Percentiles rank a stretch among this genome's conserved stretches.
phyloP scores from a whole-genome alignment of 1,139 yeast genomes.

The Taiozyma sp. region DNA sequence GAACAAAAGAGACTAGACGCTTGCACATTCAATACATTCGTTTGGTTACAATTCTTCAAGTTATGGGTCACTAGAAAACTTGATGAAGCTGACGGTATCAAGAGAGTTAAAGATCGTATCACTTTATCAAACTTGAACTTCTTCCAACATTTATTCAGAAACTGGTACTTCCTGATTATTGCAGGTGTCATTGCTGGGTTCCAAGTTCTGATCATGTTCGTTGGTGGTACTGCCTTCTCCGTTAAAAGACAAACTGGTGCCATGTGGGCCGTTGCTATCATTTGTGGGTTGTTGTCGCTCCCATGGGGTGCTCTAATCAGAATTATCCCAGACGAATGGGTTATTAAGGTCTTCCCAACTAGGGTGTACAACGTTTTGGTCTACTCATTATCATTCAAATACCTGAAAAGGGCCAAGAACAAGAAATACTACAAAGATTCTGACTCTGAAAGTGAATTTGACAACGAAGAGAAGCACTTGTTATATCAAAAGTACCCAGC shows the following conservation, averaged over 20 bases:
- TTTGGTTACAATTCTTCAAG: constrained; percentile 96
- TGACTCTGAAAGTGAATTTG: constrained; percentile 10
- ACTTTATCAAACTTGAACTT: constrained; percentile 65
- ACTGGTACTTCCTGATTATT: constrained; percentile 74
- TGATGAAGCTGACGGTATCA: constrained; percentile 78
- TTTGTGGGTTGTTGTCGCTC: constrained; percentile 77
- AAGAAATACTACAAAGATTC: constrained; percentile 4
- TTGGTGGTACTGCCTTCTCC: constrained; percentile 95
- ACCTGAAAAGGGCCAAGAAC: constrained; percentile 30
- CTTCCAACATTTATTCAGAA: constrained; percentile 73
- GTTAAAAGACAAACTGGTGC: constrained; percentile 71
- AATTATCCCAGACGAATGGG: constrained; percentile 79
- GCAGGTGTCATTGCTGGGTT: constrained; percentile 70
- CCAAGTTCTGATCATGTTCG: constrained; percentile 89
- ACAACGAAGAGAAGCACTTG: constrained; percentile 18
- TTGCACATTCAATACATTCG: constrained; percentile 91
- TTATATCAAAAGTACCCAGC: constrained; percentile 21
- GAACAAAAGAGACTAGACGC: constrained; percentile 63
- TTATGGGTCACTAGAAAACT: constrained; percentile 85
- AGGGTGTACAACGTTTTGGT: constrained; percentile 42
- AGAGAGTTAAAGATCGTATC: constrained; percentile 50
- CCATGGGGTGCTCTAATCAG: constrained; percentile 78
- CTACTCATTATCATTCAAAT: constrained; percentile 43
- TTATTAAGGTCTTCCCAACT: constrained; percentile 62
- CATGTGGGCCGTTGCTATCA: constrained; percentile 86